Percentiles rank a stretch among this genome's conserved stretches.
phyloP scores from a whole-genome alignment of 2,329 filamentous ascomycete species.

The Colletotrichum shisoi region DNA sequence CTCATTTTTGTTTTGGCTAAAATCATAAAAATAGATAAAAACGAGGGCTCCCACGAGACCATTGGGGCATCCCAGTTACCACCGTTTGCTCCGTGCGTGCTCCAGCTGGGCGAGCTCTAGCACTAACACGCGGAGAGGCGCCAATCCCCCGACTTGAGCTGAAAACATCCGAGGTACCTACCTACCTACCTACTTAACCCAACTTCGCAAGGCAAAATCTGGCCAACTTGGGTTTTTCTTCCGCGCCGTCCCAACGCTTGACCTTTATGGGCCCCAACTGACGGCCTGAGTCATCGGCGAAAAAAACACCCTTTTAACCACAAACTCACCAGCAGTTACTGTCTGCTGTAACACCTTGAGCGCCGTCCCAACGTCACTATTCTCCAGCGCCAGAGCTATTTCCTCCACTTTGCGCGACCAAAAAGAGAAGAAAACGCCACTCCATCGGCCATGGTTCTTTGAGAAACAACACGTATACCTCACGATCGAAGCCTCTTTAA shows the following conservation, averaged over 20 bases:
- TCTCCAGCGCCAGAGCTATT: background rate
- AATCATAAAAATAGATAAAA: too few relatives aligned
- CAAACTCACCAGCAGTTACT: too few relatives aligned
- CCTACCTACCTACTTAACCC: conserved; percentile 6
- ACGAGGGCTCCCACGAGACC: too few relatives aligned
- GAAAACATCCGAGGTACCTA: conserved; percentile 11
- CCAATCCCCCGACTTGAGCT: conserved; percentile 8
- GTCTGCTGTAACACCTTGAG: too few relatives aligned
- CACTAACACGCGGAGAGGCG: conserved; percentile 20
- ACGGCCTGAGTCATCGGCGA: too few relatives aligned
- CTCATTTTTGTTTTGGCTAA: too few relatives aligned
- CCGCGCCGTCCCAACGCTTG: conserved; percentile 23
- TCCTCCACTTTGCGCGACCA: conserved; percentile 7
- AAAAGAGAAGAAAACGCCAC: background rate
- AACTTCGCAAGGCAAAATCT: conserved; percentile 27
- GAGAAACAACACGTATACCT: background rate
- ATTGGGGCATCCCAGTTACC: background rate
- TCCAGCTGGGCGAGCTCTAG: conserved; percentile 33
- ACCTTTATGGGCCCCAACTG: too few relatives aligned
- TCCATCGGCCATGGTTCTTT: conserved; percentile 18
- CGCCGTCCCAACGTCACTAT: conserved; percentile 29
- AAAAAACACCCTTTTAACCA: too few relatives aligned
- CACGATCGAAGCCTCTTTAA: background rate
- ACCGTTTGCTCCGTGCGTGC: conserved; percentile 30
- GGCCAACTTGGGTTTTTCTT: conserved; percentile 35